Percentiles rank a stretch among this genome's conserved stretches.
phyloP scores from a whole-genome alignment of 2,329 filamentous ascomycete species.

The Parastagonospora avenae region DNA sequence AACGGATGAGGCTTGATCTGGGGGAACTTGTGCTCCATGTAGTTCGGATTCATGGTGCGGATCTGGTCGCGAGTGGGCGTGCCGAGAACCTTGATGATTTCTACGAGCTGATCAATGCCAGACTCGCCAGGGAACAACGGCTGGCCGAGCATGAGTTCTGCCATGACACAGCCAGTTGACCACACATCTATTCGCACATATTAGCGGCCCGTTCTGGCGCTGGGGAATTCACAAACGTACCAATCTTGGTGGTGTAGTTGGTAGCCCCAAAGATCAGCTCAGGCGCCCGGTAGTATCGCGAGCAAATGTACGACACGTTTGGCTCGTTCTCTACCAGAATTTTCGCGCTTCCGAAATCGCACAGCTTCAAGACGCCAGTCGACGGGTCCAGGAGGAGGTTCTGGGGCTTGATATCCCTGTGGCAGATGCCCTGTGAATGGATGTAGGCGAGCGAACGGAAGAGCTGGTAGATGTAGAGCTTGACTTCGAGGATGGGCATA shows the following conservation, averaged over 20 bases:
- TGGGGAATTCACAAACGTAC: constrained; percentile 60
- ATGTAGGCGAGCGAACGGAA: constrained; percentile 99
- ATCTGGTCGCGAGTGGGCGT: constrained; percentile 98
- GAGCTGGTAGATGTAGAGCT: constrained; percentile 99
- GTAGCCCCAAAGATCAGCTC: constrained; percentile 98
- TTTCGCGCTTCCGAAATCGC: constrained; percentile 98
- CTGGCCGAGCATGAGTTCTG: constrained; percentile 97
- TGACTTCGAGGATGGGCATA: constrained; percentile 98
- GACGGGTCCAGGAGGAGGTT: constrained; percentile 92
- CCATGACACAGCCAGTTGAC: constrained; percentile 99
- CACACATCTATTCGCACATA: constrained; percentile 75
- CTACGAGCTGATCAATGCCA: constrained; percentile 96
- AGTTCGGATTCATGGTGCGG: constrained; percentile 99
- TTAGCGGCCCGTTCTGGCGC: constrained; percentile 22
- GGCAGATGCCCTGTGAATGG: constrained; percentile 98
- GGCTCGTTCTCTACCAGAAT: constrained; percentile 98
- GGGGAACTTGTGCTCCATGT: constrained; percentile 99
- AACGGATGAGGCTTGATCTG: constrained; percentile 99
- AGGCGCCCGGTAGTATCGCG: constrained; percentile 95
- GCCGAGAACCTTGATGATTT: constrained; percentile 98
- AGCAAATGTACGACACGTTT: constrained; percentile 99
- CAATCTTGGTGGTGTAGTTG: constrained; percentile 99
- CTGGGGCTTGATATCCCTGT: constrained; percentile 98
- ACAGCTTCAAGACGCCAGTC: constrained; percentile 92
- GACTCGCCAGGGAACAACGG: constrained; percentile 98